These are phyloP conservation scores for Oemleria cerasiformis DNA, from an alignment of 306 rosid species.

Conservation along the genomic window DNA sequence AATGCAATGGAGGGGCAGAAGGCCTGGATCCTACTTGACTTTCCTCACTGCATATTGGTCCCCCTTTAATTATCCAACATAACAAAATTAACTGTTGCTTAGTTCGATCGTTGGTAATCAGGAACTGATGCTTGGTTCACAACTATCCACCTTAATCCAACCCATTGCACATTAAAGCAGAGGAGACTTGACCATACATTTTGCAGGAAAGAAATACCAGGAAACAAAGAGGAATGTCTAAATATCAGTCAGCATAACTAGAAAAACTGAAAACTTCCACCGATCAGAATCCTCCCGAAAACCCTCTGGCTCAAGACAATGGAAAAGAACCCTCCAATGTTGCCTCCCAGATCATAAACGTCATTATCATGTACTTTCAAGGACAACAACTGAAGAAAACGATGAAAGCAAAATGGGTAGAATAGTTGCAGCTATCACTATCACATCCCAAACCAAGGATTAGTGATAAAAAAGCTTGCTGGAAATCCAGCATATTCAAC, in stretches of 20 bases:
- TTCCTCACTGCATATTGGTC: not conserved
- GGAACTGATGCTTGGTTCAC: conserved; percentile 2
- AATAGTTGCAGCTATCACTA: conserved; percentile 20
- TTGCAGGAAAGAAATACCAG: conserved; percentile 28
- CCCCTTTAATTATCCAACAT: not conserved
- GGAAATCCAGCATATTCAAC: conserved; percentile 26
- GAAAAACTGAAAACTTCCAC: conserved; percentile 23
- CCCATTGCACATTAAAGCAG: conserved; percentile 16
- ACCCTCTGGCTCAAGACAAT: conserved; percentile 13
- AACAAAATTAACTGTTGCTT: not conserved
- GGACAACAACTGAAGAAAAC: conserved; percentile 24
- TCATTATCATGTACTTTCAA: conserved; percentile 14
- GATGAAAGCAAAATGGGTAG: conserved; percentile 25
- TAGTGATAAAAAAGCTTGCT: conserved; percentile 25
- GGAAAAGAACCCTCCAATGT: conserved; percentile 23
- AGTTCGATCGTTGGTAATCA: not conserved
- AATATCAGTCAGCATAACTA: conserved; percentile 26
- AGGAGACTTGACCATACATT: conserved; percentile 23
- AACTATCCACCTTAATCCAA: conserved; percentile 23
- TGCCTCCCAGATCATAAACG: conserved; percentile 27
- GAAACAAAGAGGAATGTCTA: conserved; percentile 17
- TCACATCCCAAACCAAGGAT: conserved; percentile 20
- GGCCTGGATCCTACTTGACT: not conserved
- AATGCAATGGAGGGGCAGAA: not conserved
- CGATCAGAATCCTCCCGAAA: conserved; percentile 7